Evolutionary conservation across 208 protist genomes (phyloP).

Genomic region (Trypanosoma cruzi): DNA sequence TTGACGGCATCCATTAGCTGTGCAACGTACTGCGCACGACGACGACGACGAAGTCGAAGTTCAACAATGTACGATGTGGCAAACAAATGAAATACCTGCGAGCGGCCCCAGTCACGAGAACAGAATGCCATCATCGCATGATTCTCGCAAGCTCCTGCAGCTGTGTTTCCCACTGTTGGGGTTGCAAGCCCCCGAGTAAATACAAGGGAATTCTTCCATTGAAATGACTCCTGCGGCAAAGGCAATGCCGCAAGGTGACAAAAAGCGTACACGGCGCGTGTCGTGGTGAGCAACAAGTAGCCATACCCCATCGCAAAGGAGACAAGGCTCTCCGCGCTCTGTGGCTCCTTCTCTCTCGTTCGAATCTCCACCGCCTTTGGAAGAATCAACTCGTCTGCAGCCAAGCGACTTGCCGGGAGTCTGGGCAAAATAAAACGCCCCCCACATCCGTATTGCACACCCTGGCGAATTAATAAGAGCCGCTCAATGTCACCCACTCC

Average conservation of each 20-base stretch:
- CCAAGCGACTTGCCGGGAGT: not conserved
- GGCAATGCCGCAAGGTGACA: slow-evolving; percentile 41
- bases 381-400: not conserved
- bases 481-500: slow-evolving; percentile 6
- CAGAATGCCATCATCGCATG: not conserved
- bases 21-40: slow-evolving; percentile 14
- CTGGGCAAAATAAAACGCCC: not conserved
- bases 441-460: not conserved
- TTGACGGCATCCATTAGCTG: slow-evolving; percentile 17
- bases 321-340: slow-evolving; percentile 12
- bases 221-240: slow-evolving; percentile 22
- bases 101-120: slow-evolving; percentile 7
- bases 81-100: slow-evolving; percentile 25
- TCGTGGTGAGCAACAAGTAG: slow-evolving; percentile 40
- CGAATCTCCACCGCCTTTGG: not conserved
- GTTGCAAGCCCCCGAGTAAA: slow-evolving; percentile 9
- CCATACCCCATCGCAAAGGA: slow-evolving; percentile 39
- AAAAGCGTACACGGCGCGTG: slow-evolving; percentile 36
- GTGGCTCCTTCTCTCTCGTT: not conserved
- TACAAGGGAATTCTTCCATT: slow-evolving; percentile 31
- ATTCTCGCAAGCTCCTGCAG: not conserved
- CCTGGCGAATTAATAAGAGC: not conserved
- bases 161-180: not conserved
- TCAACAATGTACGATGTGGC: slow-evolving; percentile 7
- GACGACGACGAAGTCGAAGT: slow-evolving; percentile 1